A percentile compares a stretch with the other conserved stretches of the same genome.
These are phyloP conservation scores for Colletotrichum sublineola DNA, from an alignment of 2,329 filamentous ascomycete species.

Conservation along the genomic window DNA sequence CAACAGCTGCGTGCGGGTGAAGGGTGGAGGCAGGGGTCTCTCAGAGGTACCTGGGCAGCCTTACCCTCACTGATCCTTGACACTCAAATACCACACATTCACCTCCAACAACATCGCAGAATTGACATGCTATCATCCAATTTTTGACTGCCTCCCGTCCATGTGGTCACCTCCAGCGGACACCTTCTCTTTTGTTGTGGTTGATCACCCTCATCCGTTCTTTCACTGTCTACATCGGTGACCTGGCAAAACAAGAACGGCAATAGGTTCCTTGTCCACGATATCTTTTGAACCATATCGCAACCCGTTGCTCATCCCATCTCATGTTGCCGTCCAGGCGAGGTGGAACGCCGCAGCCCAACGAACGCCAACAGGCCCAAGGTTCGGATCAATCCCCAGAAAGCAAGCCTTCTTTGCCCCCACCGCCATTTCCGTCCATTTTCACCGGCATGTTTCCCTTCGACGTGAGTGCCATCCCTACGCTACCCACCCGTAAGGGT, in stretches of 20 bases:
- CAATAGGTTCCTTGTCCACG: not conserved
- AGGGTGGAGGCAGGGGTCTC: not conserved
- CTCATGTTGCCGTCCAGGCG: not conserved
- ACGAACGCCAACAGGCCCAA: not conserved
- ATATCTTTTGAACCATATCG: not conserved
- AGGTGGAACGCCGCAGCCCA: not conserved
- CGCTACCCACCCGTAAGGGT: conserved; percentile 73
- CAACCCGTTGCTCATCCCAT: not conserved
- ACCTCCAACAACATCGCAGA: not conserved
- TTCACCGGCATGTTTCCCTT: conserved; percentile 65
- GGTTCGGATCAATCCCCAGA: not conserved
- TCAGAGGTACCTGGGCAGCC: not conserved
- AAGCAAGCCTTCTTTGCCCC: not conserved
- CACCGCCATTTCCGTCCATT: conserved; percentile 3
- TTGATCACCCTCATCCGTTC: not conserved
- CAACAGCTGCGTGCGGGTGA: not conserved
- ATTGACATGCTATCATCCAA: not conserved
- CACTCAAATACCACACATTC: not conserved
- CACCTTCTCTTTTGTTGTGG: not conserved
- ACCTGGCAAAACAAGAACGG: not conserved
- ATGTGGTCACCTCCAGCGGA: not conserved
- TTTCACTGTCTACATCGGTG: not conserved
- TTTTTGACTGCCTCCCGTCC: not conserved
- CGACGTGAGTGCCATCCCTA: conserved; percentile 67
- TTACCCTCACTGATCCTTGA: not conserved